Evolutionary conservation across 139 green algal species (phyloP).

Genomic region (Chlamydomonas urium): DNA sequence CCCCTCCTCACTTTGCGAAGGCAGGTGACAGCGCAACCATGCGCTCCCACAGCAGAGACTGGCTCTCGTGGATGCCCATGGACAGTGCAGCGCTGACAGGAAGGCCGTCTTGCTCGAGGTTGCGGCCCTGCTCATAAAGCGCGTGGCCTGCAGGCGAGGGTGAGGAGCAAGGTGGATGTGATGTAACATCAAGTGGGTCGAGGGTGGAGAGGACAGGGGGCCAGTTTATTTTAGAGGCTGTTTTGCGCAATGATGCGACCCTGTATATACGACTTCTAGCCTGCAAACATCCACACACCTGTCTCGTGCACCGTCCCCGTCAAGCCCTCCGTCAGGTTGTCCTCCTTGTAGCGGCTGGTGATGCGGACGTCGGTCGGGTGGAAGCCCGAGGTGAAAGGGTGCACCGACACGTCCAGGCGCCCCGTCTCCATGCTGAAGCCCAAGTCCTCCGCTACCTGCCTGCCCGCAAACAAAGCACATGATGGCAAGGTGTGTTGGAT

Average conservation of each 20-base stretch:
- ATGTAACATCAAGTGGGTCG: too few species aligned
- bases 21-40: constrained; percentile 67
- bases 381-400: constrained; percentile 22
- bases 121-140: constrained; percentile 89
- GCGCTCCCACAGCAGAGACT: constrained; percentile 88
- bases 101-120: constrained; percentile 49
- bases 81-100: constrained; percentile 60
- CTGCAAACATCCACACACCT: too few species aligned
- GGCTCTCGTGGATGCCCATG: constrained; percentile 88
- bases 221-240: too few species aligned
- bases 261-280: too few species aligned
- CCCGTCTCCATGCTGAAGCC: constrained; percentile 76
- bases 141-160: constrained; percentile 59
- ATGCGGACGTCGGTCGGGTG: constrained; percentile 83
- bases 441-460: constrained; percentile 57
- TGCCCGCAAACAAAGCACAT: too few species aligned
- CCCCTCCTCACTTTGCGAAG: constrained; percentile 59
- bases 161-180: constrained; percentile 4
- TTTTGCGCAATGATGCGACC: too few species aligned
- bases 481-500: too few species aligned
- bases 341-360: constrained; percentile 85
- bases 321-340: constrained; percentile 5
- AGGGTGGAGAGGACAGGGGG: too few species aligned
- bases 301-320: neutral
- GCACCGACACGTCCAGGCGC: constrained; percentile 66